Percentiles rank a stretch among this genome's conserved stretches.
phyloP scores from a whole-genome alignment of 805 yeast species.

The Spathaspora gorwiae region DNA sequence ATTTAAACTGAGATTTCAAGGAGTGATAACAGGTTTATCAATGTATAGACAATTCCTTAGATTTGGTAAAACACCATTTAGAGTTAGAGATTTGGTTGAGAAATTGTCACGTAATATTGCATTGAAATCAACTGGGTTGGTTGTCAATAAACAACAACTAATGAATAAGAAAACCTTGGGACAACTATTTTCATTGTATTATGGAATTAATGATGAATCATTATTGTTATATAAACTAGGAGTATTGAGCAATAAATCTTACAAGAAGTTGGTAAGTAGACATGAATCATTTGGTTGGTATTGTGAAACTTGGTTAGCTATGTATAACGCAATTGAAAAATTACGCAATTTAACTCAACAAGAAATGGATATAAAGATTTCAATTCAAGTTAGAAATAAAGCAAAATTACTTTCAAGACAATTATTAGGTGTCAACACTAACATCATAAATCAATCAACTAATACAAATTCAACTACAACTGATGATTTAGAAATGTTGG shows the following conservation, averaged over 20 bases:
- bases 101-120: conserved; percentile 19
- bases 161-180: conserved; percentile 44
- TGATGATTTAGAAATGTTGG: conserved; percentile 20
- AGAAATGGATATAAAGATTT: conserved; percentile 52
- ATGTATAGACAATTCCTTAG: conserved; percentile 64
- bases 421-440: conserved; percentile 21
- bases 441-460: conserved; percentile 7
- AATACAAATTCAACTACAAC: conserved; percentile 10
- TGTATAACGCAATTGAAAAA: conserved; percentile 47
- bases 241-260: conserved; percentile 34
- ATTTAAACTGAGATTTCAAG: conserved; percentile 38
- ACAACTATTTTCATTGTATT: conserved; percentile 55
- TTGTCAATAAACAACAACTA: conserved; percentile 12
- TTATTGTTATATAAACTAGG: conserved; percentile 52
- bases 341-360: conserved; percentile 40
- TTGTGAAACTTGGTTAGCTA: conserved; percentile 53
- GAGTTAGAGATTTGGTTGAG: conserved; percentile 34
- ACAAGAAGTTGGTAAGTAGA: conserved; percentile 38
- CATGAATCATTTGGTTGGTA: conserved; percentile 72
- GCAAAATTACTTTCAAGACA: conserved; percentile 44
- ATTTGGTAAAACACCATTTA: conserved; percentile 67
- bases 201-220: conserved; percentile 62
- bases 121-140: conserved; percentile 12
- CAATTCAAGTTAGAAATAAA: conserved; percentile 55
- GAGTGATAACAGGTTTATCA: conserved; percentile 44